These are phyloP conservation scores for Nothophytophthora sp. DNA, from an alignment of 352 stramenopile genomes.

Conservation along the genomic window DNA sequence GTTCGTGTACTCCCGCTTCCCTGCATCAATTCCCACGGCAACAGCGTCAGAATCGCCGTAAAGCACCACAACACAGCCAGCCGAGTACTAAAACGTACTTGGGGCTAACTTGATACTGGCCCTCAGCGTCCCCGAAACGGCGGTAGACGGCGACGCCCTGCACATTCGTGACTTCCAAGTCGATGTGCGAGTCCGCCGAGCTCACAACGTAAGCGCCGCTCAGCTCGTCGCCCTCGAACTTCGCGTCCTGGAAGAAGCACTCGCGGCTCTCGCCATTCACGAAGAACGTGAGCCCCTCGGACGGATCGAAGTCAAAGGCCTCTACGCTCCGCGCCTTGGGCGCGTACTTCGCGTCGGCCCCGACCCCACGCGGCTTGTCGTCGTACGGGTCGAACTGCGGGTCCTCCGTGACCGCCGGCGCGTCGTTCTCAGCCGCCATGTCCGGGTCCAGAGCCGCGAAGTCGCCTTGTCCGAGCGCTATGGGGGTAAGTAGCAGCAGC, in stretches of 20 bases:
- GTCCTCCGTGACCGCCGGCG: constrained; percentile 39
- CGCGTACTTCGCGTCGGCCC: constrained; percentile 30
- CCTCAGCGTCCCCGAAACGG: constrained; percentile 62
- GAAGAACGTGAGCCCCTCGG: constrained; percentile 79
- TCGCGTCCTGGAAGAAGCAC: constrained; percentile 80
- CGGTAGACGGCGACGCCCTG: constrained; percentile 54
- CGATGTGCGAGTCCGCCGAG: constrained; percentile 71
- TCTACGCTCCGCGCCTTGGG: constrained; percentile 48
- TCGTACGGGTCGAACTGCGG: constrained; percentile 67
- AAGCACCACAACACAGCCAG: background rate
- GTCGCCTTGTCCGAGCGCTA: constrained; percentile 26
- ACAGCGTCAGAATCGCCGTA: background rate
- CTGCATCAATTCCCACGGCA: constrained; percentile 19
- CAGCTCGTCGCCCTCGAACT: constrained; percentile 64
- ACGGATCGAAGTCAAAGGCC: constrained; percentile 82
- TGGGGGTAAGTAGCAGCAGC: constrained; percentile 4
- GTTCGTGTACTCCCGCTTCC: constrained; percentile 52
- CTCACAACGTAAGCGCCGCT: constrained; percentile 72
- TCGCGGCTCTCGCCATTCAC: constrained; percentile 38
- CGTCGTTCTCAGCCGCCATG: background rate
- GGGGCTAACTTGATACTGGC: constrained; percentile 65
- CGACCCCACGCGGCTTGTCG: constrained; percentile 27
- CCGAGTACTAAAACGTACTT: constrained; percentile 31
- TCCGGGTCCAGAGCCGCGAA: constrained; percentile 40
- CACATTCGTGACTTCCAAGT: constrained; percentile 76